Percentiles rank a stretch among this genome's conserved stretches.
These are phyloP conservation scores for Linderina pennispora DNA, from an alignment of 192 early-diverging fungal species.

Conservation along the genomic window DNA sequence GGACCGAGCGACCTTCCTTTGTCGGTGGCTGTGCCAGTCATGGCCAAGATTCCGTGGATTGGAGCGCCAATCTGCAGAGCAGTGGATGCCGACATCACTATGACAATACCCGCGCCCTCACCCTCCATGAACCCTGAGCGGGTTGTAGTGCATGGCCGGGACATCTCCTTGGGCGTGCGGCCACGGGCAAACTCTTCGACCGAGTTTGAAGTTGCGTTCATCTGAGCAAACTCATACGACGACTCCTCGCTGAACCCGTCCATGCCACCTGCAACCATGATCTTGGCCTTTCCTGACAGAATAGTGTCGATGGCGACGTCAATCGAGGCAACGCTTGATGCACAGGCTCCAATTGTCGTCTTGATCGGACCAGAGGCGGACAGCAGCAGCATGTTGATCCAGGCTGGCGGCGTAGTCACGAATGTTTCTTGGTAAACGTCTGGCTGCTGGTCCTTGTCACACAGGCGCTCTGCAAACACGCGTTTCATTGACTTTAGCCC, in stretches of 20 bases:
- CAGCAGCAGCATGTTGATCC: slow-evolving; percentile 84
- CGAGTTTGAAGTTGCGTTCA: slow-evolving; percentile 88
- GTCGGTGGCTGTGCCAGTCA: slow-evolving; percentile 84
- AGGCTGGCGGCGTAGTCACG: slow-evolving; percentile 57
- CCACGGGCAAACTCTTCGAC: slow-evolving; percentile 78
- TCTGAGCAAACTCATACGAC: slow-evolving; percentile 84
- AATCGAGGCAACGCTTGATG: slow-evolving; percentile 84
- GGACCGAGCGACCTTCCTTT: slow-evolving; percentile 89
- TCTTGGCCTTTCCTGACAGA: slow-evolving; percentile 79
- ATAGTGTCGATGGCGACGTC: slow-evolving; percentile 88
- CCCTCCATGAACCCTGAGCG: slow-evolving; percentile 90
- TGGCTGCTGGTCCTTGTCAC: slow-evolving; percentile 81
- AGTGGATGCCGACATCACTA: slow-evolving; percentile 77
- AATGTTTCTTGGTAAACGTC: slow-evolving; percentile 91
- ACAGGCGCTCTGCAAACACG: slow-evolving; percentile 66
- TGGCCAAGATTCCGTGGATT: slow-evolving; percentile 81
- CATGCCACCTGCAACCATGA: slow-evolving; percentile 84
- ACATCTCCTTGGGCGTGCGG: slow-evolving; percentile 83
- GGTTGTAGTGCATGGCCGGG: slow-evolving; percentile 81
- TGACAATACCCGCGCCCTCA: slow-evolving; percentile 80
- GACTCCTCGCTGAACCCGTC: slow-evolving; percentile 86
- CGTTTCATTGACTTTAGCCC: slow-evolving; percentile 65
- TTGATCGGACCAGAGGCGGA: slow-evolving; percentile 89
- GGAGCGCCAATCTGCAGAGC: slow-evolving; percentile 87
- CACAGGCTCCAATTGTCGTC: slow-evolving; percentile 74